Percentiles rank a stretch among this genome's conserved stretches.
Conservation (phyloP, 2,329 filamentous ascomycete genomes). For the Hymenoscyphus repandus region DNA sequence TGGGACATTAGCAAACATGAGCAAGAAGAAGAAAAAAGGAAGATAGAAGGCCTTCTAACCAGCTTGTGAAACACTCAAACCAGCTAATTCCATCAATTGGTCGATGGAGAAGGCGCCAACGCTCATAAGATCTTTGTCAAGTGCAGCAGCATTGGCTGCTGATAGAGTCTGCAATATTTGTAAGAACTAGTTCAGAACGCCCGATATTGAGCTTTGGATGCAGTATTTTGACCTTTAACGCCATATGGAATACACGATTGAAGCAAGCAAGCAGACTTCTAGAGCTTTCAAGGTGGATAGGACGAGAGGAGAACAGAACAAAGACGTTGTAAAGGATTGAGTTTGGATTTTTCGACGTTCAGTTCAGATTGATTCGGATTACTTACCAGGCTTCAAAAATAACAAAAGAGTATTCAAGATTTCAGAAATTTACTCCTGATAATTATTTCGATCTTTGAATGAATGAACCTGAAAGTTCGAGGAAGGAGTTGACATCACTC, state of each 20-base stretch:
- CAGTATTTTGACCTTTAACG: not conserved
- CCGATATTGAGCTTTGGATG: not conserved
- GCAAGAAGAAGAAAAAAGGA: too few species aligned
- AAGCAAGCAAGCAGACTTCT: too few species aligned
- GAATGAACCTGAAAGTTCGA: not conserved
- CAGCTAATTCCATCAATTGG: slow-evolving; percentile 95
- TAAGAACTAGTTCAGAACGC: not conserved
- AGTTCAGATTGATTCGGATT: too few species aligned
- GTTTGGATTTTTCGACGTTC: too few species aligned
- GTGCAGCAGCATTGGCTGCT: slow-evolving; percentile 78
- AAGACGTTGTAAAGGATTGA: too few species aligned
- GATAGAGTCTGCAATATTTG: slow-evolving; percentile 64
- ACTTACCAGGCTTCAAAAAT: too few species aligned
- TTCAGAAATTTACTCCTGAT: too few species aligned
- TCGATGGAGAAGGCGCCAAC: slow-evolving; percentile 84
- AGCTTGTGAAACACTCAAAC: slow-evolving; percentile 86
- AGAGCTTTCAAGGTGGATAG: too few species aligned
- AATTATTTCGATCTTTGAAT: not conserved
- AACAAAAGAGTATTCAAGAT: too few species aligned
- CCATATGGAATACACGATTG: not conserved
- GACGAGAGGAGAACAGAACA: too few species aligned
- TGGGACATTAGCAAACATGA: not conserved
- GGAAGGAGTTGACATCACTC: slow-evolving; percentile 13
- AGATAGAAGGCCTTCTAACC: too few species aligned
- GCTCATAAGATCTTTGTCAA: slow-evolving; percentile 94